Base-by-base conservation (phyloP, 768 basidiomycete species). In the Lyophyllum semitale region DNA sequence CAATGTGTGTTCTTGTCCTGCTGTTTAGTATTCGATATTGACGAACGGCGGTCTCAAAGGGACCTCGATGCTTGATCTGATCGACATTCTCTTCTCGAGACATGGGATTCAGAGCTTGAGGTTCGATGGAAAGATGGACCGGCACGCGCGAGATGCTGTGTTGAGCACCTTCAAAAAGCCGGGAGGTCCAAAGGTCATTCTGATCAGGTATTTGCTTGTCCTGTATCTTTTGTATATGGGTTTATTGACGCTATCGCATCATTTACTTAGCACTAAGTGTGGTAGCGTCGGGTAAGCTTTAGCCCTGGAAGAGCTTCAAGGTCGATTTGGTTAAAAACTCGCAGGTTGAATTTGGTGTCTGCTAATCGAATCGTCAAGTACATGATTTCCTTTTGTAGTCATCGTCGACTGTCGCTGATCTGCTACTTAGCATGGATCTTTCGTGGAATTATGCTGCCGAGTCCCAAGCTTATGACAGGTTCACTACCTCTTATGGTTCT, bases 391-490 rank as follows among this genome's bases (percentile, higher is more conserved):
- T 20, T 47, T 9, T 15, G 38, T 18, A 25, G 20, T 20, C 13
- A 29, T 23, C 11, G 6, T 30, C 42, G 8, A 1, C 20, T 8
- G 44, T 23, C 17, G 25, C 37, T 42, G 8, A 29, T 51, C n/a
- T 48, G 15, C 27, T 17, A 18, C 29, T 47, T 22, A 88, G 85
- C 66, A 78, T 90, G 77, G 88, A 89, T 64, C 71, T 89, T 17
- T 84, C 84, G 25, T 89, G 88, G 88, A 88, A 87, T 62, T 87
- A 81, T 59, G 88, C 88, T 0, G 73, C 84, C 0, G 88, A 89
- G 63, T 83, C 83, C 0, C 88, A 90, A 59, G 88, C 88, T 5
- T 80, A 79, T 49, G 79, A 80, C 63, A 60, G 75, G 68, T 70
- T 45, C 30, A 48, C 33, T 12, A 22, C 15, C 18, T 17, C 22